Evolutionary conservation across 352 stramenopile species (phyloP), one percentile per base, ranked within the genome.

Genomic region (Pythium sp.): DNA sequence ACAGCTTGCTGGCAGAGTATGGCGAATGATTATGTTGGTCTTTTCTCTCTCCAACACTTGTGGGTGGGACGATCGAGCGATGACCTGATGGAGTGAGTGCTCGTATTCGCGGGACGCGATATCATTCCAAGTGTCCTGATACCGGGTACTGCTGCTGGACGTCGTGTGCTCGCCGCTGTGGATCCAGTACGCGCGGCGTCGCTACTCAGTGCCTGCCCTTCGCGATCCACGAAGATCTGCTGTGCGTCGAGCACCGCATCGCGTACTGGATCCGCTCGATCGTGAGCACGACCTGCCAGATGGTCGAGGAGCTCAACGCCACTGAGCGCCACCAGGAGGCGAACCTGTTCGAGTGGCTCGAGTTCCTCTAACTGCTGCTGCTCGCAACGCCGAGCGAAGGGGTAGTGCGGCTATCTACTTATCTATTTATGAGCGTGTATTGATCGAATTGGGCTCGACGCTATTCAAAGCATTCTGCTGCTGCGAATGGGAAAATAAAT

Each of bases 221-320:
- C 61, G n/a, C 71, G 18, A 53, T 74, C 41, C 73, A 58, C 14
- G 67, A 61, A 9, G 69, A 74, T 22, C 72, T 73, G 22, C 51
- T 77, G 34, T 65, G 69, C 43, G 72, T 72, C 20, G 60, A 75
- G 22, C 61, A 34, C 20, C 43, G 70, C 11, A 64, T 69, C 34
- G 72, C 73, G 24, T 72, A 84, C 69, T 82, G 84, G 72, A 63
- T 90, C 61, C 85, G 85, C 14, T 86, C 85, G 12, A 74, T 93
- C 32, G 80, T 90, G 66, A 90, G 82, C 77, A 90, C 85, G 24
- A 87, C 82, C 58, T 90, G 80, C 59, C 82, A 93, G 61, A 75
- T 77, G 1, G 67, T 90, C 58, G 82, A 90, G 56, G 85, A 90
- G 49, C 64, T 90, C 15, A 66, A 86, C 66, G 72, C 81, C 2